phyloP scores from a whole-genome alignment of 805 yeast species.

The Dipodascus albidus region DNA sequence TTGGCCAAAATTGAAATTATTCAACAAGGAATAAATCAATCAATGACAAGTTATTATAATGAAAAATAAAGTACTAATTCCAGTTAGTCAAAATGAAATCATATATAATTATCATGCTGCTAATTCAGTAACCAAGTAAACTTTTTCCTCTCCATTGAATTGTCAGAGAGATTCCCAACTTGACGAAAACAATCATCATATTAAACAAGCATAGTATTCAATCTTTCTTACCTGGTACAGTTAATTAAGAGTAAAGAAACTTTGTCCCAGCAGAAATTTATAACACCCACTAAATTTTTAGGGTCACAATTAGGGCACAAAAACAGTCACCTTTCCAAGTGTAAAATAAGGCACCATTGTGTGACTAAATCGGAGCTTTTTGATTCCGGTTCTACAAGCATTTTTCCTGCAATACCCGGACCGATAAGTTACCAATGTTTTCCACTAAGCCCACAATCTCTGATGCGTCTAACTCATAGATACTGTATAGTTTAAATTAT shows the following conservation, averaged over 20 bases:
- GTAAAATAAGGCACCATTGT: too few species aligned
- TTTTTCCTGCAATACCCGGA: too few species aligned
- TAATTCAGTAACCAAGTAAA: background rate
- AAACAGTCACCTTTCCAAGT: background rate
- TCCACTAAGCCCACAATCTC: too few species aligned
- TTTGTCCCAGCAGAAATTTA: background rate
- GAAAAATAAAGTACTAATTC: too few species aligned
- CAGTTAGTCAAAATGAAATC: too few species aligned
- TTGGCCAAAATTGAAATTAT: background rate
- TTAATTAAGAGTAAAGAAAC: background rate
- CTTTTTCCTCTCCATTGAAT: background rate
- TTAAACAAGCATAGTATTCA: background rate
- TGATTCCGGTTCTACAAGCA: too few species aligned
- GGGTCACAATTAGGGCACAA: background rate
- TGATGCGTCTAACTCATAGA: too few species aligned
- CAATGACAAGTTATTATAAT: too few species aligned
- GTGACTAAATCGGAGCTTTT: too few species aligned
- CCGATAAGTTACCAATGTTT: too few species aligned
- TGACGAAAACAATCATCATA: background rate
- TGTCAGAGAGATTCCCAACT: conserved; percentile 2
- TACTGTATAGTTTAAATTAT: too few species aligned
- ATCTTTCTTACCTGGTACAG: background rate
- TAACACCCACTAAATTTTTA: background rate
- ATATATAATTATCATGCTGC: too few species aligned
- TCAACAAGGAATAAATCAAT: background rate